Percentiles rank a stretch among this genome's conserved stretches.
Conservation (phyloP, 2,329 filamentous ascomycete genomes). For the Trichoderma lentiforme region DNA sequence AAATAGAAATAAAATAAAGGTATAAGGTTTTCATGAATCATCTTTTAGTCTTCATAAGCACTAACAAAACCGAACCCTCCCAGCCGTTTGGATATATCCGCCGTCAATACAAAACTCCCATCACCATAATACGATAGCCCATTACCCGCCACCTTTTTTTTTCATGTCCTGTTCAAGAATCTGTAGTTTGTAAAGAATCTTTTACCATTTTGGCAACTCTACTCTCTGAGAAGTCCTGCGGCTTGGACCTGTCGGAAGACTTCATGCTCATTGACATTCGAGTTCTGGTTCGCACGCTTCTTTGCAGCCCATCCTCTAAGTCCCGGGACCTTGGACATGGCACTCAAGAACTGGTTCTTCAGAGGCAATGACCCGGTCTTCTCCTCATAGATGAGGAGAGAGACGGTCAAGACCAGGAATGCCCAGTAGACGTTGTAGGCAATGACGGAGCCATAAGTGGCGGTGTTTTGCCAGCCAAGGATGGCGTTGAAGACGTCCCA, state of each 20-base stretch:
- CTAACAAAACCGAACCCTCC: not conserved
- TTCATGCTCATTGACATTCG: slow-evolving; percentile 1
- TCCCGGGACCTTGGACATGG: slow-evolving; percentile 1
- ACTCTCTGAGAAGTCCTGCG: slow-evolving; percentile 4
- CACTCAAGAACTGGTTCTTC: slow-evolving; percentile 7
- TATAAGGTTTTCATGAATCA: not conserved
- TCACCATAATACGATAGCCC: not conserved
- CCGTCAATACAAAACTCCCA: not conserved
- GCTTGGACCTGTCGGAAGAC: slow-evolving; percentile 15
- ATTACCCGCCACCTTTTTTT: not conserved
- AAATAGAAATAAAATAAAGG: not conserved
- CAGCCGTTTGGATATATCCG: not conserved
- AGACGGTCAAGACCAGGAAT: slow-evolving; percentile 1
- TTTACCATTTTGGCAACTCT: not conserved
- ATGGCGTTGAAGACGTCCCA: slow-evolving; percentile 74
- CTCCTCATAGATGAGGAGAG: slow-evolving; percentile 12
- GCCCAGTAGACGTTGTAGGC: slow-evolving; percentile 89
- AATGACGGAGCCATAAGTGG: slow-evolving; percentile 82
- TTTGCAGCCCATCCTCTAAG: not conserved
- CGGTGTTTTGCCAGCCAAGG: slow-evolving; percentile 79
- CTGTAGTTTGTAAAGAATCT: not conserved
- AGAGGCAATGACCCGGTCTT: slow-evolving; percentile 9
- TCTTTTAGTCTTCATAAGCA: not conserved
- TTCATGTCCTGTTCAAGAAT: not conserved
- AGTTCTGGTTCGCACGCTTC: not conserved